These are phyloP conservation scores for Aspergillus versicolor DNA, from an alignment of 2,329 filamentous ascomycete species.

Conservation along the genomic window DNA sequence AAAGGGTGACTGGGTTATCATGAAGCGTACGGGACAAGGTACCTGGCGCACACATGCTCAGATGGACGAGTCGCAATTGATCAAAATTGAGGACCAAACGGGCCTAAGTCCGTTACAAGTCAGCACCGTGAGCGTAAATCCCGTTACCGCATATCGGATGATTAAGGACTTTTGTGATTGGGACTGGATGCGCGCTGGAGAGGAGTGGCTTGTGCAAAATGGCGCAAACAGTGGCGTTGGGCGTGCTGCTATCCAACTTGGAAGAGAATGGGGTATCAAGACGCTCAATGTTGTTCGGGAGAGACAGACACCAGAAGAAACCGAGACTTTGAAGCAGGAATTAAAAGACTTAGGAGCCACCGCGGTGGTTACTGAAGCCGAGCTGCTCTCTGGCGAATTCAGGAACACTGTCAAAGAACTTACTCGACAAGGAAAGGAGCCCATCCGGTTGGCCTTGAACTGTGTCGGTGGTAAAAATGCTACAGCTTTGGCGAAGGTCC, in stretches of 20 bases:
- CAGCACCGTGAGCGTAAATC: conserved; percentile 88
- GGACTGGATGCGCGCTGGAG: conserved; percentile 55
- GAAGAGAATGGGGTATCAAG: conserved; percentile 78
- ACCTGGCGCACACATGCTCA: conserved; percentile 94
- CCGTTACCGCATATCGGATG: conserved; percentile 92
- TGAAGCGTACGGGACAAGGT: conserved; percentile 77
- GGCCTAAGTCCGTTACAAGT: conserved; percentile 74
- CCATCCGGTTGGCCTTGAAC: conserved; percentile 78
- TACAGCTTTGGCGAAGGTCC: conserved; percentile 71
- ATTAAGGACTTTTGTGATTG: conserved; percentile 70
- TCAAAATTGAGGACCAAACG: conserved; percentile 68
- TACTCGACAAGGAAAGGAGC: conserved; percentile 70
- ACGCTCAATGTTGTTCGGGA: conserved; percentile 87
- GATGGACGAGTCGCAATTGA: conserved; percentile 58
- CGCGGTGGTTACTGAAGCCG: conserved; percentile 61
- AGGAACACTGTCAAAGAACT: conserved; percentile 59
- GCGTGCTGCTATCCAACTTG: conserved; percentile 85
- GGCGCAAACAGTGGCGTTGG: conserved; percentile 94
- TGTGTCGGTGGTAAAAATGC: conserved; percentile 90
- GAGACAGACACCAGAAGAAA: conserved; percentile 63
- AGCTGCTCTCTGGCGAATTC: conserved; percentile 49
- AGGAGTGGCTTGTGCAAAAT: conserved; percentile 96
- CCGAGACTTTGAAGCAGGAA: conserved; percentile 62
- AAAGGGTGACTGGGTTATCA: conserved; percentile 92
- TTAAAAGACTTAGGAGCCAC: conserved; percentile 62